Conservation (phyloP, 768 basidiomycete species). For the Amanita thiersii region DNA sequence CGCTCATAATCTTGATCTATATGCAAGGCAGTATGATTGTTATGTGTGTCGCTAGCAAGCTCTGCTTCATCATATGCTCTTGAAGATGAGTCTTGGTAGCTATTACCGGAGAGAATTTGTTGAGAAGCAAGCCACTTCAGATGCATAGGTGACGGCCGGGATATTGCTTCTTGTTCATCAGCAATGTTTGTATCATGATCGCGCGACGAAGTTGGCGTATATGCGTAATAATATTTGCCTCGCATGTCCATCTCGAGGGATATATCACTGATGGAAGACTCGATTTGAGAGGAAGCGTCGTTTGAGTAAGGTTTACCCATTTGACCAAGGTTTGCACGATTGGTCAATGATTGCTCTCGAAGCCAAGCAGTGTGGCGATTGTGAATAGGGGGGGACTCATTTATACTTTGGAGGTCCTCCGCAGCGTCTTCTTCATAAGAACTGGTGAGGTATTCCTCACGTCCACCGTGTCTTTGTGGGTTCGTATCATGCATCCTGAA, state of each 20-base stretch:
- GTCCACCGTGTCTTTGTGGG: slow-evolving; percentile 15
- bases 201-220: slow-evolving; percentile 45
- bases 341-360: slow-evolving; percentile 65
- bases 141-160: slow-evolving; percentile 60
- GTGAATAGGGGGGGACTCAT: slow-evolving; percentile 39
- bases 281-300: slow-evolving; percentile 38
- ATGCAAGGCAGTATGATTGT: no score
- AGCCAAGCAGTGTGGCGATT: slow-evolving; percentile 78
- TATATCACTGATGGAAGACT: slow-evolving; percentile 49
- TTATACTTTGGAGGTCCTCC: slow-evolving; percentile 31
- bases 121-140: slow-evolving; percentile 58
- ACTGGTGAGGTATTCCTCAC: slow-evolving; percentile 18
- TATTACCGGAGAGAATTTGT: slow-evolving; percentile 25
- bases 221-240: slow-evolving; percentile 75
- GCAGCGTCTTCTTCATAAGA: slow-evolving; percentile 36
- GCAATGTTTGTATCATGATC: slow-evolving; percentile 42
- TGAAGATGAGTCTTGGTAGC: slow-evolving; percentile 20
- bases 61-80: no score
- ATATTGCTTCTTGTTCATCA: slow-evolving; percentile 20
- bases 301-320: slow-evolving; percentile 51
- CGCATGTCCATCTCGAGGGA: slow-evolving; percentile 51
- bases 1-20: slow-evolving; percentile 22
- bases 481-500: no score
- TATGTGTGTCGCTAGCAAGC: no score
- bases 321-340: slow-evolving; percentile 52